Percentiles rank a stretch among this genome's conserved stretches.
phyloP scores from a whole-genome alignment of 169 alveolate species.

The Cryptosporidium xiaoi region DNA sequence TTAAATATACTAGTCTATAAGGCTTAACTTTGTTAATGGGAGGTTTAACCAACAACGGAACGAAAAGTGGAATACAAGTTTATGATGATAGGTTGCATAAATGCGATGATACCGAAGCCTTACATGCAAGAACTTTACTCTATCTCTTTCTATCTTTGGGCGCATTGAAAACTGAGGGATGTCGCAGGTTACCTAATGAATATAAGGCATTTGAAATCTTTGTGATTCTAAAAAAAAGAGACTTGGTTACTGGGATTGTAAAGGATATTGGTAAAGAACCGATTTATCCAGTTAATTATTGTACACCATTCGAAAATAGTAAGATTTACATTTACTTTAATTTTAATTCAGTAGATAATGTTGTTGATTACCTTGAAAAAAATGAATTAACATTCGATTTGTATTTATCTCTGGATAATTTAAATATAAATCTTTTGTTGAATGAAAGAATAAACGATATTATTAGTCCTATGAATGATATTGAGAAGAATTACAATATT shows the following conservation, averaged over 20 bases:
- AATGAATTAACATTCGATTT: slow-evolving; percentile 12
- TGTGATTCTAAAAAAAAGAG: background rate
- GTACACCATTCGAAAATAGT: slow-evolving; percentile 62
- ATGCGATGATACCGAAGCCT: too few species aligned
- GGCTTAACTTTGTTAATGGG: too few species aligned
- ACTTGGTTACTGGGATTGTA: background rate
- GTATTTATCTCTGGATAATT: background rate
- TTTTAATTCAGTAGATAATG: slow-evolving; percentile 16
- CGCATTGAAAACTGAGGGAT: background rate
- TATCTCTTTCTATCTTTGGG: slow-evolving; percentile 5
- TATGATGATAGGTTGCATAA: background rate
- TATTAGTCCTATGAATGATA: slow-evolving; percentile 8
- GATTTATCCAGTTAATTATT: slow-evolving; percentile 43
- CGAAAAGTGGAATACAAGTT: slow-evolving; percentile 1
- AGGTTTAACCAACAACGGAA: background rate
- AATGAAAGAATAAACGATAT: slow-evolving; percentile 15
- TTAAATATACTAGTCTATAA: too few species aligned
- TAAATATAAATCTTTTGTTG: background rate
- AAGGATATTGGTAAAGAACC: background rate
- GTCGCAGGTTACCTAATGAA: background rate
- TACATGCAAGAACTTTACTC: background rate
- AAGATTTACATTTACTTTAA: slow-evolving; percentile 13
- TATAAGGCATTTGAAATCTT: background rate
- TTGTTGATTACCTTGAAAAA: background rate
- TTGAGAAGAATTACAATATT: slow-evolving; percentile 6